Conservation (phyloP, 2,329 filamentous ascomycete species). For the Trichophyton rubrum region DNA sequence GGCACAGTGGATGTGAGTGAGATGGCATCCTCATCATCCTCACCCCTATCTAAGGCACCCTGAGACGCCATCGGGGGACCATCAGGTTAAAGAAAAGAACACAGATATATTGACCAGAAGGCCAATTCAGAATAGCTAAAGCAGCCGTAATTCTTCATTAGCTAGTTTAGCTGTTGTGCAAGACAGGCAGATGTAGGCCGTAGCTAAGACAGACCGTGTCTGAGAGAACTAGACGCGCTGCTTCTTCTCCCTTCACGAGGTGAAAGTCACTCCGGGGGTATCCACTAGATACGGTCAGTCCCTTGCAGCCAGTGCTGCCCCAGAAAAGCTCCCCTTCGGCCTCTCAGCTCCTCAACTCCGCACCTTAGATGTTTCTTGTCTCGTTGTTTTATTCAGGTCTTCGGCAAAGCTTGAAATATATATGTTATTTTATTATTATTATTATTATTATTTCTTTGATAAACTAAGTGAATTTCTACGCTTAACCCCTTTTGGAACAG, state of each 20-base stretch:
- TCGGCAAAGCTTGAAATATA: background rate
- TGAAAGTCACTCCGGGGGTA: background rate
- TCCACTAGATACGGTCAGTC: background rate
- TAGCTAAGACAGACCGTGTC: background rate
- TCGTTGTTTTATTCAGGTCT: background rate
- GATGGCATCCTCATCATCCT: slow-evolving; percentile 39
- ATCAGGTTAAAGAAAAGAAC: background rate
- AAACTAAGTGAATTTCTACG: background rate
- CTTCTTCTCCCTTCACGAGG: background rate
- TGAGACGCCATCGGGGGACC: background rate
- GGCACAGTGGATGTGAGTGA: slow-evolving; percentile 44
- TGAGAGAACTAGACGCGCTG: background rate
- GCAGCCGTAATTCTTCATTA: background rate
- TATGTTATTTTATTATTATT: no score
- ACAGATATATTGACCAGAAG: background rate
- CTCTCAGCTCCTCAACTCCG: background rate
- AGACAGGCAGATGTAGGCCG: background rate
- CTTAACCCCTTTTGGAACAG: background rate
- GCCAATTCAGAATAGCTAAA: background rate
- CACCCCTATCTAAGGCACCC: slow-evolving; percentile 3
- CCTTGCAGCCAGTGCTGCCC: background rate
- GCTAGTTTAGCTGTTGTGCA: background rate
- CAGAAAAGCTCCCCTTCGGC: background rate
- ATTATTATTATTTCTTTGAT: background rate
- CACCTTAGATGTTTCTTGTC: background rate